These are phyloP conservation scores for Vinca minor DNA, from an alignment of 257 asterid genomes.

Conservation along the genomic window DNA sequence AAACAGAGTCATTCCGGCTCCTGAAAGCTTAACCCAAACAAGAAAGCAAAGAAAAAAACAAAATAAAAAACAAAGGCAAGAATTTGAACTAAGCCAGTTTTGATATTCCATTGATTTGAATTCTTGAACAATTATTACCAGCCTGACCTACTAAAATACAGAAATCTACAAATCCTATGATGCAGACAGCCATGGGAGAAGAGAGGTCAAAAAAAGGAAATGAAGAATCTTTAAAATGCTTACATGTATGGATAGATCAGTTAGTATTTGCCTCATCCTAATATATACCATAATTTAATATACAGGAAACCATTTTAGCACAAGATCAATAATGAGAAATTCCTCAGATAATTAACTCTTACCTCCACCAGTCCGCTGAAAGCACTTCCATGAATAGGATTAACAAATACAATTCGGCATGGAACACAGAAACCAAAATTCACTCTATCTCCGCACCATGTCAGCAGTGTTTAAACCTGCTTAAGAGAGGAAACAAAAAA, in stretches of 20 bases:
- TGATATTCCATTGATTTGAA: no score
- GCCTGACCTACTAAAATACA: neutral
- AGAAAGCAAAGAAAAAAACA: neutral
- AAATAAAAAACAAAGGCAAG: constrained; percentile 1
- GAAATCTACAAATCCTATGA: neutral
- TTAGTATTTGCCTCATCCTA: neutral
- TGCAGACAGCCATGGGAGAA: neutral
- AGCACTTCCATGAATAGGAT: neutral
- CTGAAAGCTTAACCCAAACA: neutral
- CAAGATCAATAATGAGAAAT: neutral
- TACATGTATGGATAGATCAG: neutral
- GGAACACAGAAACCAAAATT: neutral
- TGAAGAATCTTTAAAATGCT: neutral
- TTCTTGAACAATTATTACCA: no score
- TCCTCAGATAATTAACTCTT: no score
- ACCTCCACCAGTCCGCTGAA: constrained; percentile 1
- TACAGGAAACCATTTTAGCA: neutral
- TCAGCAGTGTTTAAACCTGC: constrained; percentile 4
- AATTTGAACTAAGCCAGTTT: neutral
- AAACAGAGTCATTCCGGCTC: neutral
- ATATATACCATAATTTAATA: neutral
- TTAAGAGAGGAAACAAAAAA: neutral
- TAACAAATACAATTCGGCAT: neutral
- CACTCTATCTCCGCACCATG: neutral
- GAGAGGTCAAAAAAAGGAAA: no score